Percentiles rank a stretch among this genome's conserved stretches.
Evolutionary conservation across 805 yeast genomes (phyloP).

Genomic region (Tetrapisispora fleetii): DNA sequence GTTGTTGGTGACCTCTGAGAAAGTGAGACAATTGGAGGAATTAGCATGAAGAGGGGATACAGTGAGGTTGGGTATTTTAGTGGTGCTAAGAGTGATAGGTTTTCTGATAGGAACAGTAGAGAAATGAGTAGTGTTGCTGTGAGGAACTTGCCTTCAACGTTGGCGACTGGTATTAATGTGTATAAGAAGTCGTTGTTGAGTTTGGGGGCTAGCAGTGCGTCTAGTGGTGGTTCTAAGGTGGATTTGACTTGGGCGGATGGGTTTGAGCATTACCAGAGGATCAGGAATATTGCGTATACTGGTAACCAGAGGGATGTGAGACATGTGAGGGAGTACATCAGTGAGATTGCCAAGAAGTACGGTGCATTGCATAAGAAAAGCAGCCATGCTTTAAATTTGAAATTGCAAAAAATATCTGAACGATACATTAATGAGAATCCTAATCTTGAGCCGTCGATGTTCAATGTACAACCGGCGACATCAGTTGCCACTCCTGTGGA

Average conservation of each 20-base stretch:
- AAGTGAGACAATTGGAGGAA: background rate
- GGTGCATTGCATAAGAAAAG: constrained; percentile 5
- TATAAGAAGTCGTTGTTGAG: background rate
- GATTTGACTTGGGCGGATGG: constrained; percentile 13
- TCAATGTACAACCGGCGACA: background rate
- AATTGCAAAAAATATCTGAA: background rate
- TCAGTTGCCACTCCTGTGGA: background rate
- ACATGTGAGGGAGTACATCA: constrained; percentile 7
- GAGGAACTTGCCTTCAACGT: background rate
- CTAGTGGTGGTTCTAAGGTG: background rate
- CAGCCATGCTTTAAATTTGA: constrained; percentile 2
- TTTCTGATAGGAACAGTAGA: constrained; percentile 1
- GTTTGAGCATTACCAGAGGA: constrained; percentile 11
- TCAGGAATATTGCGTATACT: constrained; percentile 6
- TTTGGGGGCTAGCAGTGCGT: background rate
- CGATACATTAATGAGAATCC: background rate
- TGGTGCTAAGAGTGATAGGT: background rate
- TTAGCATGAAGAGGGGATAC: background rate
- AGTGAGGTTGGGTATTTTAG: background rate
- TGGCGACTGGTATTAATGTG: background rate
- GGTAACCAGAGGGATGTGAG: background rate
- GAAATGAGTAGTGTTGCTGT: background rate
- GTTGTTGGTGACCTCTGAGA: too few species aligned
- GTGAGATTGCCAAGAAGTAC: constrained; percentile 1
- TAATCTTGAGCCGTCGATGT: background rate